Evolutionary conservation across 2,329 filamentous ascomycete species (phyloP).

Genomic region (Exophiala viscosa): DNA sequence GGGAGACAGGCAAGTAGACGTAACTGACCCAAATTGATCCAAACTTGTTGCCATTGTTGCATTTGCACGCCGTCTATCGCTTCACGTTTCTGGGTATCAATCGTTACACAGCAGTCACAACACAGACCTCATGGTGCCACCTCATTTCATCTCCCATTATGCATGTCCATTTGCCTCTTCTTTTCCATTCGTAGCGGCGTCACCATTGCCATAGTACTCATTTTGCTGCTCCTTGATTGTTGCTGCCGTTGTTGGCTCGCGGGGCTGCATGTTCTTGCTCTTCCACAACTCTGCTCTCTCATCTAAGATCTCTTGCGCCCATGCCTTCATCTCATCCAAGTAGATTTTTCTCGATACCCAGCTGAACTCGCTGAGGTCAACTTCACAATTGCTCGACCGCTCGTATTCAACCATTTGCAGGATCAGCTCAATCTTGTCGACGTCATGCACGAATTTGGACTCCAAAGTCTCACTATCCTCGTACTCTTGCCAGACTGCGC

Average conservation of each 20-base stretch:
- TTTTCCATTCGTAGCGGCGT: conserved; percentile 9
- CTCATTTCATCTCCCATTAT: background rate
- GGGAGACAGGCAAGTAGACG: too few relatives aligned
- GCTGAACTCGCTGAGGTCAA: conserved; percentile 83
- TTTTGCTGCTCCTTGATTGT: conserved; percentile 27
- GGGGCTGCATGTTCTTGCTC: conserved; percentile 34
- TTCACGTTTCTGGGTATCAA: conserved; percentile 15
- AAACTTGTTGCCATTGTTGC: background rate
- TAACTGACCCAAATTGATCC: background rate
- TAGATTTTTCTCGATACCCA: conserved; percentile 71
- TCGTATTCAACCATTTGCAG: conserved; percentile 98
- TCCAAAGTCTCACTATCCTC: conserved; percentile 82
- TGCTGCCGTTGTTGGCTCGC: conserved; percentile 18
- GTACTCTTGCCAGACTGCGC: conserved; percentile 88
- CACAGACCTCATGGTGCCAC: background rate
- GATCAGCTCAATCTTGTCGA: conserved; percentile 94
- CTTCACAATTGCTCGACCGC: conserved; percentile 58
- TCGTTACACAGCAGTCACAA: conserved; percentile 2
- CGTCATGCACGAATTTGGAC: conserved; percentile 86
- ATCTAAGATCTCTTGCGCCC: conserved; percentile 70
- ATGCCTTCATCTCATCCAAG: conserved; percentile 72
- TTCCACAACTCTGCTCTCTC: conserved; percentile 75
- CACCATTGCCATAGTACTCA: conserved; percentile 28
- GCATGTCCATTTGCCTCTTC: conserved; percentile 10
- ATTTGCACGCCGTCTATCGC: background rate